Evolutionary conservation across 192 early-diverging fungal genomes (phyloP).

Genomic region (Umbelopsis vinacea): DNA sequence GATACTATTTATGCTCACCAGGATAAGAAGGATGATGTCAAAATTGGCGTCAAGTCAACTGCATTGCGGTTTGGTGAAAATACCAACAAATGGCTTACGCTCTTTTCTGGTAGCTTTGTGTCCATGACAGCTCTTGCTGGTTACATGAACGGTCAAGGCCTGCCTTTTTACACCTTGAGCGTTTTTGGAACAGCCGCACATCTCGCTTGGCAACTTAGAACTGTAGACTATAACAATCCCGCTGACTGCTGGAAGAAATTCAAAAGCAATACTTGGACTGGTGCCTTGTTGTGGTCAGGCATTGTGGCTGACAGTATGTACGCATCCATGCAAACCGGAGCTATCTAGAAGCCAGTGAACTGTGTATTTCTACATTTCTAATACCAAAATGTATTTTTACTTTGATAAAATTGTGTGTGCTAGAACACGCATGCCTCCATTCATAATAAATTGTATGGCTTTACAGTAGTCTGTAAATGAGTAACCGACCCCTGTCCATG

Average conservation of each 20-base stretch:
- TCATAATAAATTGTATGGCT: no score
- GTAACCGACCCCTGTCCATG: no score
- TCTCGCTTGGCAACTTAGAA: slow-evolving; percentile 80
- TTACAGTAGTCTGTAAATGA: no score
- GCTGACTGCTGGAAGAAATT: slow-evolving; percentile 78
- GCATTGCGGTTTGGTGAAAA: slow-evolving; percentile 83
- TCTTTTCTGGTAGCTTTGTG: slow-evolving; percentile 74
- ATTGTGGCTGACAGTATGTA: slow-evolving; percentile 63
- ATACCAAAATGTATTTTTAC: no score
- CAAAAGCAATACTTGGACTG: slow-evolving; percentile 78
- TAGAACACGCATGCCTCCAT: no score
- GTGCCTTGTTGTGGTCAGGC: slow-evolving; percentile 76
- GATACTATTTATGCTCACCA: slow-evolving; percentile 98
- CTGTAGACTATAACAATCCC: slow-evolving; percentile 69
- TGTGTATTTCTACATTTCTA: not conserved
- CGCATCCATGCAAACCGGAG: not conserved
- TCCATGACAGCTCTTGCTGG: slow-evolving; percentile 73
- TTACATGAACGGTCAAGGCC: slow-evolving; percentile 78
- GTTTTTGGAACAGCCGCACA: slow-evolving; percentile 77
- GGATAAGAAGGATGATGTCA: slow-evolving; percentile 90
- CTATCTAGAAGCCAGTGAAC: not conserved
- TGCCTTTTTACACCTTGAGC: slow-evolving; percentile 72
- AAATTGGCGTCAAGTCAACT: slow-evolving; percentile 89
- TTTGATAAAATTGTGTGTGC: no score
- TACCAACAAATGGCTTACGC: slow-evolving; percentile 67